Base-by-base conservation (phyloP, 495 filamentous ascomycete genomes). In the Hypoxylon fragiforme region DNA sequence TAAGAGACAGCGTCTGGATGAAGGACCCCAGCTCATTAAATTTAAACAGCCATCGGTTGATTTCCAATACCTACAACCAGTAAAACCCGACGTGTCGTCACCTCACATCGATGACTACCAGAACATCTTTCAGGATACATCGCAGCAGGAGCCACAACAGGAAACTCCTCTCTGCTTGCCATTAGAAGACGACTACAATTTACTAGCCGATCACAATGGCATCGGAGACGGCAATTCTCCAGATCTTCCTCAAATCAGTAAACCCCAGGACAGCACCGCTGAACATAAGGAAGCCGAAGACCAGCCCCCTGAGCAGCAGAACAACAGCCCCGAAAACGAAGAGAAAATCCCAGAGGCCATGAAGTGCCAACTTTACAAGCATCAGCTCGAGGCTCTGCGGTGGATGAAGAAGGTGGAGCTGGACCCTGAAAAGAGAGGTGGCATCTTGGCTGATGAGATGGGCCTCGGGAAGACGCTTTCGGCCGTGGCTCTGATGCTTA, bases 361-460 rank as follows among this genome's bases (percentile, higher is more conserved):
- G 67, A 76, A 70, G 3, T 83, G 77, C 43, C 72, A 74, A 0
- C 70, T 95, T 3, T 84, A 88, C 74, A 82, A 88, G 49, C 90
- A 95, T 58, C 90, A 95, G 63, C 86, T 86, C 44, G 65, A 91
- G 5, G 90, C 85, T 8, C 62, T 94, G 28, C 72, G 81, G 0
- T 95, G 90, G 90, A 77, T 95, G 72, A 87, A 85, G 64, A 78
- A 79, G 0, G 88, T 85, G 75, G 89, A 94, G 68, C 21, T 31
- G 3, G 81, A 89, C 44, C 78, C 81, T 19, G 72, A 70, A 6
- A 86, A 85, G 34, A 88, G 85, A 53, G 90, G 90, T 14, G 89
- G 89, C 7, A 89, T 94, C 59, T 78, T 92, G 26, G 90, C 86
- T 18, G 64, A 60, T 15, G 56, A 60, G 12, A 60, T 60, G 56